Conservation (phyloP, 306 rosid genomes). For the Canavalia ensiformis region DNA sequence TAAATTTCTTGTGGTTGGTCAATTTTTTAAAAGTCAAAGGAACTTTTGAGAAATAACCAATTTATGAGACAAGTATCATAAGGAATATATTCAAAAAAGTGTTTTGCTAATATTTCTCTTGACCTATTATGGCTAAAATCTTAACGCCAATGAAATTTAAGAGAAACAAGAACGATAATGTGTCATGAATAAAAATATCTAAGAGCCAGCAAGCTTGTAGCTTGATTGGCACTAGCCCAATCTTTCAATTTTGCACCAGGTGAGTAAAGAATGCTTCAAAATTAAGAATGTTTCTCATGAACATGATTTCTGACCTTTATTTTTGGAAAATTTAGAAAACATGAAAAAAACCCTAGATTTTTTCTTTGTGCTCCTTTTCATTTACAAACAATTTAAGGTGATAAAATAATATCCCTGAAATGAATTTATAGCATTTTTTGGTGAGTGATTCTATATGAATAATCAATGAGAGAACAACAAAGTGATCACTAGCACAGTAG, state of each 20-base stretch:
- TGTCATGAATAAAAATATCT: background rate
- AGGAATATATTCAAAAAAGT: too few species aligned
- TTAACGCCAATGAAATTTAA: background rate
- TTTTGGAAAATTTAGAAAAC: background rate
- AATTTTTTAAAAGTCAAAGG: too few species aligned
- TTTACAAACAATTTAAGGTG: background rate
- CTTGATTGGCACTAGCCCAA: background rate
- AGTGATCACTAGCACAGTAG: background rate
- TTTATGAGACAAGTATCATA: too few species aligned
- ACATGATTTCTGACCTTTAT: background rate
- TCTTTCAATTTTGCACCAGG: background rate
- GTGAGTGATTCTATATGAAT: background rate
- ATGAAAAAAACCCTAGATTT: background rate
- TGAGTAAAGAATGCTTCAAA: background rate
- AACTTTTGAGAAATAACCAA: too few species aligned
- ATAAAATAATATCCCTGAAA: background rate
- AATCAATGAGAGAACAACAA: background rate
- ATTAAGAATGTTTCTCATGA: background rate
- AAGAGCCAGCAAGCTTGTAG: background rate
- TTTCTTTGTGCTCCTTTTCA: background rate
- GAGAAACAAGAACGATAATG: background rate
- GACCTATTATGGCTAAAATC: too few species aligned
- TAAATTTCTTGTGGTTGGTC: too few species aligned
- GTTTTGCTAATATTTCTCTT: too few species aligned
- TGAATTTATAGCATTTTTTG: background rate